Conservation (phyloP, 768 basidiomycete genomes). For the Leccinellum albellum region DNA sequence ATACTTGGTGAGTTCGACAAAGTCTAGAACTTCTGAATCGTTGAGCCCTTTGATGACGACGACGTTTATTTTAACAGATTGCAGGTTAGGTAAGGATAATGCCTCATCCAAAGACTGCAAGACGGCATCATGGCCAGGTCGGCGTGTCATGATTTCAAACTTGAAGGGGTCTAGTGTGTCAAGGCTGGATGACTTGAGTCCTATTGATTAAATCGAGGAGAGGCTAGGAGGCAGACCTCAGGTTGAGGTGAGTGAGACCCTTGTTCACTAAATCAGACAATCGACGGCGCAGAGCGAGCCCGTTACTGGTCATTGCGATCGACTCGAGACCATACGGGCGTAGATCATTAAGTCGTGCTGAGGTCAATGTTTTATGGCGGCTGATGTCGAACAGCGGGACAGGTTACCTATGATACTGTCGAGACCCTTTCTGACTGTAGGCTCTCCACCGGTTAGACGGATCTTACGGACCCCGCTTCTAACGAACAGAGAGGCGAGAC, state of each 20-base stretch:
- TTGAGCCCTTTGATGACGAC: slow-evolving; percentile 82
- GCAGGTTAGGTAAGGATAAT: slow-evolving; percentile 45
- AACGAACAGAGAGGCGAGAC: slow-evolving; percentile 75
- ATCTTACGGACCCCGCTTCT: slow-evolving; percentile 83
- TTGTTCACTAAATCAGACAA: slow-evolving; percentile 63
- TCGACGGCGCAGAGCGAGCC: slow-evolving; percentile 68
- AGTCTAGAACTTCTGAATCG: slow-evolving; percentile 73
- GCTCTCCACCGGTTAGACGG: slow-evolving; percentile 84
- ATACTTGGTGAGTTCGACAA: slow-evolving; percentile 71
- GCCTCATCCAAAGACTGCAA: slow-evolving; percentile 64
- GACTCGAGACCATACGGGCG: slow-evolving; percentile 59
- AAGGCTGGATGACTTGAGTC: slow-evolving; percentile 44
- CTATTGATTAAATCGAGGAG: neutral
- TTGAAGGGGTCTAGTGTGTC: slow-evolving; percentile 85
- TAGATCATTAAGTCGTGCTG: slow-evolving; percentile 63
- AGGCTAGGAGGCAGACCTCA: slow-evolving; percentile 43
- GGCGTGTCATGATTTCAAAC: slow-evolving; percentile 83
- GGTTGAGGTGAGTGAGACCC: slow-evolving; percentile 74
- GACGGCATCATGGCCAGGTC: slow-evolving; percentile 74
- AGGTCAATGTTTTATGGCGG: slow-evolving; percentile 5
- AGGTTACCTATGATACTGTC: slow-evolving; percentile 61
- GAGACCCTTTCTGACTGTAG: slow-evolving; percentile 76
- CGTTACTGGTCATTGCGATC: slow-evolving; percentile 86
- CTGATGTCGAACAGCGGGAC: neutral
- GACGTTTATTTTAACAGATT: slow-evolving; percentile 76